Evolutionary conservation across 495 filamentous ascomycete species (phyloP).

Genomic region (Penicillium herquei): DNA sequence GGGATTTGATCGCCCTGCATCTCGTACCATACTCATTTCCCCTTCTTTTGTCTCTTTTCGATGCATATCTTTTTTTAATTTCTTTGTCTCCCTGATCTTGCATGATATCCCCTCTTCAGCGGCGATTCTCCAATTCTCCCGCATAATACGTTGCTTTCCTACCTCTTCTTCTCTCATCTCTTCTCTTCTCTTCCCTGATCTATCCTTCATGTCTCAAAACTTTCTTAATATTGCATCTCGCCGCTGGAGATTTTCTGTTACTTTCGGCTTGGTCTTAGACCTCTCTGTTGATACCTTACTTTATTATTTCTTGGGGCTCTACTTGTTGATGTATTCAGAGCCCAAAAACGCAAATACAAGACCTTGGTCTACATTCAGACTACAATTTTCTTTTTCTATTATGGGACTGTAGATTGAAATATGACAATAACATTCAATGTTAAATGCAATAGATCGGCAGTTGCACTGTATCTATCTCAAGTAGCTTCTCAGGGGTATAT

Average conservation of each 20-base stretch:
- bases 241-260: constrained; percentile 10
- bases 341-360: constrained; percentile 8
- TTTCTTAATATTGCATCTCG: constrained; percentile 10
- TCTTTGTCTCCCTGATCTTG: constrained; percentile 7
- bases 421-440: no score
- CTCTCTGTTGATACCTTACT: constrained; percentile 10
- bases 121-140: not conserved
- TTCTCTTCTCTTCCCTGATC: not conserved
- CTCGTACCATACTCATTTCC: constrained; percentile 21
- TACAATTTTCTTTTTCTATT: not conserved
- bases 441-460: no score
- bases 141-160: no score
- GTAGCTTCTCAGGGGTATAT: no score
- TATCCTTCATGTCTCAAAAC: constrained; percentile 5
- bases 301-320: not conserved
- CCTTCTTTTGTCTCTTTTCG: constrained; percentile 16
- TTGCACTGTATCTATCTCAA: no score
- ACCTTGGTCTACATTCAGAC: constrained; percentile 6
- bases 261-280: constrained; percentile 8
- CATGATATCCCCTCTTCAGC: constrained; percentile 33
- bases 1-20: constrained; percentile 14
- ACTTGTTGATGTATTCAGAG: not conserved
- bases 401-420: no score
- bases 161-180: constrained; percentile 1
- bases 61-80: not conserved